Conservation (phyloP, 2,329 filamentous ascomycete species). For the Aureobasidium lini region DNA sequence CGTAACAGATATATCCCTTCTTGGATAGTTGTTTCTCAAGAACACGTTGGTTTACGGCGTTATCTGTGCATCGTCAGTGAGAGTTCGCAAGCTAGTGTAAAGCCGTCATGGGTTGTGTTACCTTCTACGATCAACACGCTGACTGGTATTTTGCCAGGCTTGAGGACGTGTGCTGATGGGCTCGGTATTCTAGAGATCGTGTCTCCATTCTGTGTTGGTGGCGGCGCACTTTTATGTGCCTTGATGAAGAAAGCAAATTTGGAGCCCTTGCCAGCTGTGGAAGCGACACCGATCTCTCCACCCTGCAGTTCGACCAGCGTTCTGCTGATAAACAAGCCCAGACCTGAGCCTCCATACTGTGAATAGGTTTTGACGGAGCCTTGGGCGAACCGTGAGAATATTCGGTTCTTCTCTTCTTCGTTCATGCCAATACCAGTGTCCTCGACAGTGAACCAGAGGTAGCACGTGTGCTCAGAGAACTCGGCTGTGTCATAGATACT, state of each 20-base stretch:
- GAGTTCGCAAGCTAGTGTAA: conserved; percentile 22
- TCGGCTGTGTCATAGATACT: conserved; percentile 27
- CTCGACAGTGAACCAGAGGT: conserved; percentile 27
- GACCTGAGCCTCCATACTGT: conserved; percentile 60
- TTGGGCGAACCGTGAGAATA: conserved; percentile 63
- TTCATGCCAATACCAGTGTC: conserved; percentile 31
- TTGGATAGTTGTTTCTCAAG: conserved; percentile 22
- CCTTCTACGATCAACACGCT: conserved; percentile 23
- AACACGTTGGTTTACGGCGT: conserved; percentile 25
- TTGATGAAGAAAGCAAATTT: conserved; percentile 58
- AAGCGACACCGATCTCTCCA: conserved; percentile 58
- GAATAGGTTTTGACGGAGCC: conserved; percentile 58
- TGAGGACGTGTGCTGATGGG: conserved; percentile 30
- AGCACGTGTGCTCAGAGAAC: conserved; percentile 28
- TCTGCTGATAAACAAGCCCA: conserved; percentile 61
- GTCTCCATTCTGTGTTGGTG: conserved; percentile 32
- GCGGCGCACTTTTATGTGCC: background rate
- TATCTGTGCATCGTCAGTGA: conserved; percentile 15
- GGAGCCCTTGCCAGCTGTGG: conserved; percentile 48
- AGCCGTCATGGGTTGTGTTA: background rate
- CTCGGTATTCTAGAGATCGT: conserved; percentile 18
- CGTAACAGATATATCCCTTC: conserved; percentile 21
- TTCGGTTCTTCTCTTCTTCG: conserved; percentile 29
- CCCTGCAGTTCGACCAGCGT: conserved; percentile 60
- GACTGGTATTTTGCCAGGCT: conserved; percentile 24